phyloP scores from a whole-genome alignment of 257 asterid genomes.

The Knoxia roxburghii region DNA sequence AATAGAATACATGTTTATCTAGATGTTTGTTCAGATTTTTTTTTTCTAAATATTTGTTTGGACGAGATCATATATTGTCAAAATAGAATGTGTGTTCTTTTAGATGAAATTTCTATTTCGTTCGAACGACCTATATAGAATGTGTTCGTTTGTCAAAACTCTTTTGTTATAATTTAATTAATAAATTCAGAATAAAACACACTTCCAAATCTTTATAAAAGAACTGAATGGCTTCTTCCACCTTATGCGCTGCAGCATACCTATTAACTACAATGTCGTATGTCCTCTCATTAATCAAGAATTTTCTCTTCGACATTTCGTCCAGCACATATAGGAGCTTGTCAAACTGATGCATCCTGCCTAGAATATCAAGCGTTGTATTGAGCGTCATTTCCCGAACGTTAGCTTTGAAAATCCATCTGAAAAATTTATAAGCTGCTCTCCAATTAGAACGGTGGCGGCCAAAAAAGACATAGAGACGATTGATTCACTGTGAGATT shows the following conservation, averaged over 20 bases:
- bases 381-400: neutral
- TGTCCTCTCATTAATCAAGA: neutral
- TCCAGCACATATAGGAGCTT: neutral
- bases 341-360: slow-evolving; percentile 1
- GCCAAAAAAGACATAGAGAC: neutral
- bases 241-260: neutral
- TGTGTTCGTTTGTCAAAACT: too few relatives aligned
- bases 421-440: neutral
- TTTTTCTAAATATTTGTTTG: too few relatives aligned
- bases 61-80: too few relatives aligned
- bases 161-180: too few relatives aligned
- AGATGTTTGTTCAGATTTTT: too few relatives aligned
- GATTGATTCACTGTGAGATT: neutral
- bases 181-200: too few relatives aligned
- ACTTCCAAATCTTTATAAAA: too few relatives aligned
- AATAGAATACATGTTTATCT: too few relatives aligned
- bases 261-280: neutral
- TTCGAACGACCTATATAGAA: too few relatives aligned
- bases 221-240: neutral
- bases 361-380: neutral
- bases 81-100: too few relatives aligned
- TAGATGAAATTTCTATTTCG: too few relatives aligned
- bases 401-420: neutral
- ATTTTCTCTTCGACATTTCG: neutral
- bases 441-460: slow-evolving; percentile 1